phyloP scores from a whole-genome alignment of 1,284 basidiomycete genomes.

The Pseudozyma sp. region DNA sequence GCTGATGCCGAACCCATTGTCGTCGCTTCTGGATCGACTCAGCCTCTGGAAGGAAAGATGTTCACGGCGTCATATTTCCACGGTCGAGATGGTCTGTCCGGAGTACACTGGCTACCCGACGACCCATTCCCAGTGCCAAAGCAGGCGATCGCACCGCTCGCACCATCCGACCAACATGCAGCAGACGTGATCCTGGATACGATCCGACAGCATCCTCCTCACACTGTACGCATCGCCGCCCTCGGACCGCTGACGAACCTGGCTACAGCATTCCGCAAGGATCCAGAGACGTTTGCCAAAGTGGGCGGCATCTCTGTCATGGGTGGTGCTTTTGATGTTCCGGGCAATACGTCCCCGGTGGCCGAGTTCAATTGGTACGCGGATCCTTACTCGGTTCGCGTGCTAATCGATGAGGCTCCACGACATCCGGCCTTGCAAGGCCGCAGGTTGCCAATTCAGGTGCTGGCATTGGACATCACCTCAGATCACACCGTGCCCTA shows the following conservation, averaged over 20 bases:
- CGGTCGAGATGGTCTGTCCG: conserved; percentile 64
- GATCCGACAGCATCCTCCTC: conserved; percentile 74
- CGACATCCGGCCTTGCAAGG: conserved; percentile 25
- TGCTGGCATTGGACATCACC: conserved; percentile 65
- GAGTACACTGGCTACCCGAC: conserved; percentile 51
- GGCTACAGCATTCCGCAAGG: conserved; percentile 76
- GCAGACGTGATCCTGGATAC: conserved; percentile 79
- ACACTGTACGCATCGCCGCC: conserved; percentile 83
- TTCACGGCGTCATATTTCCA: conserved; percentile 84
- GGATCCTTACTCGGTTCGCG: conserved; percentile 82
- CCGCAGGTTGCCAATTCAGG: conserved; percentile 47
- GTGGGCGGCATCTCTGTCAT: conserved; percentile 82
- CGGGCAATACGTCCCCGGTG: conserved; percentile 80
- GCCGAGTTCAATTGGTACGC: conserved; percentile 89
- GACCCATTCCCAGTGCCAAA: conserved; percentile 58
- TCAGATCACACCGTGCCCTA: conserved; percentile 59
- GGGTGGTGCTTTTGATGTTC: conserved; percentile 95
- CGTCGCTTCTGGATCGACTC: conserved; percentile 45
- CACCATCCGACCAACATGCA: conserved; percentile 72
- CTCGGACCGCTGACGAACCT: conserved; percentile 91
- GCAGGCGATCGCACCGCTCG: conserved; percentile 33
- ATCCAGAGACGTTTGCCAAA: conserved; percentile 74
- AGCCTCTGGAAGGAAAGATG: conserved; percentile 80
- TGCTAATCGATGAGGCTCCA: conserved; percentile 57
- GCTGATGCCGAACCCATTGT: conserved; percentile 36